These are phyloP conservation scores for Draba incana DNA, from an alignment of 345 rosid genomes.

Conservation along the genomic window DNA sequence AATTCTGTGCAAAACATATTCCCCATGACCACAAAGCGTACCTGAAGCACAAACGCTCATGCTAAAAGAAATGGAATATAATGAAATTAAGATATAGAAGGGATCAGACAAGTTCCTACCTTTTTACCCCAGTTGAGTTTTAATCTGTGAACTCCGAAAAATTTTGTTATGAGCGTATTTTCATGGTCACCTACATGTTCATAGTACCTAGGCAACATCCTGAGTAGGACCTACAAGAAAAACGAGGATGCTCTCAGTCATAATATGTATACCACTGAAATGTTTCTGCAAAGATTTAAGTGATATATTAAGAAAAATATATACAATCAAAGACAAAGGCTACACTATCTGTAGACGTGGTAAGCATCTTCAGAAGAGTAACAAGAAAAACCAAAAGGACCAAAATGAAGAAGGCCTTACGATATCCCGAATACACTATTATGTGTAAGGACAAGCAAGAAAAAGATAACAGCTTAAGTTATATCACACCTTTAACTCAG, in stretches of 20 bases:
- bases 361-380: slow-evolving; percentile 14
- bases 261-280: not conserved
- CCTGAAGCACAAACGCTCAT: slow-evolving; percentile 54
- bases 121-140: slow-evolving; percentile 74
- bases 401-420: not conserved
- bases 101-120: slow-evolving; percentile 50
- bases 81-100: slow-evolving; percentile 13
- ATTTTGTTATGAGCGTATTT: slow-evolving; percentile 92
- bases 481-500: slow-evolving; percentile 79
- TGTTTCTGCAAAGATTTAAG: not conserved
- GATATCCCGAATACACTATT: not conserved
- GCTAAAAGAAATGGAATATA: slow-evolving; percentile 14
- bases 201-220: slow-evolving; percentile 83
- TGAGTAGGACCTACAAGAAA: slow-evolving; percentile 68
- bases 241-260: slow-evolving; percentile 21
- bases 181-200: slow-evolving; percentile 71
- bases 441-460: slow-evolving; percentile 1
- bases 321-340: slow-evolving; percentile 5
- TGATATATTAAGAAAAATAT: slow-evolving; percentile 9
- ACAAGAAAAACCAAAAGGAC: slow-evolving; percentile 6
- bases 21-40: slow-evolving; percentile 98
- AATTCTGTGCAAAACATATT: slow-evolving; percentile 98
- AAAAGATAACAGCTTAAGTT: slow-evolving; percentile 17
- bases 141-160: slow-evolving; percentile 88
- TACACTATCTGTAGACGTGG: slow-evolving; percentile 18